A percentile compares a stretch with the other conserved stretches of the same genome.
Conservation (phyloP, 805 yeast genomes). For the Cyberlindnera lachancei region DNA sequence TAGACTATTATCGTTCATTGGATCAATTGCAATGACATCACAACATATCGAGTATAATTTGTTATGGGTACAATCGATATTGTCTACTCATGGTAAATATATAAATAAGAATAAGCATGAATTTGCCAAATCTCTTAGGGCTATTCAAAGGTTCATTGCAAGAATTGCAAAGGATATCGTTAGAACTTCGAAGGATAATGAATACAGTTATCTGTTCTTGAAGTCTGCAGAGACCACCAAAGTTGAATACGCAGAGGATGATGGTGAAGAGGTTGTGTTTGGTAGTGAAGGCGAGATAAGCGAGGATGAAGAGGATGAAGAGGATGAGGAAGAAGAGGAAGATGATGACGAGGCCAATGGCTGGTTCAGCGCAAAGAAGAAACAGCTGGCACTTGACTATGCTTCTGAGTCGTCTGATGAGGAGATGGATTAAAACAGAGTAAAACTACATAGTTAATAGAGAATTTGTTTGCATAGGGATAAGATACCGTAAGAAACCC, state of each 20-base stretch:
- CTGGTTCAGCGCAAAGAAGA: slow-evolving; percentile 20
- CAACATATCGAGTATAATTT: slow-evolving; percentile 82
- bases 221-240: slow-evolving; percentile 23
- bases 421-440: slow-evolving; percentile 8
- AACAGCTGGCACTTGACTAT: slow-evolving; percentile 2
- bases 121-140: slow-evolving; percentile 56
- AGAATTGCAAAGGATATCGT: slow-evolving; percentile 72
- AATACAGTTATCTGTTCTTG: slow-evolving; percentile 47
- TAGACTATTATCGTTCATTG: slow-evolving; percentile 61
- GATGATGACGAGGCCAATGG: slow-evolving; percentile 19
- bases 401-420: slow-evolving; percentile 8
- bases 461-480: too few relatives aligned
- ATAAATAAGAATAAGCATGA: slow-evolving; percentile 55
- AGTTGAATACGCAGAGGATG: slow-evolving; percentile 14
- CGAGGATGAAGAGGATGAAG: slow-evolving; percentile 9
- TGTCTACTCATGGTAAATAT: slow-evolving; percentile 71
- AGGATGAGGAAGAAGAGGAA: slow-evolving; percentile 10
- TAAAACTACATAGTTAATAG: not conserved
- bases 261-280: slow-evolving; percentile 8
- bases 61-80: slow-evolving; percentile 66
- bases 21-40: slow-evolving; percentile 55
- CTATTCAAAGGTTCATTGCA: slow-evolving; percentile 67
- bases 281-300: slow-evolving; percentile 13
- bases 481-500: too few relatives aligned
- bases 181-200: slow-evolving; percentile 43